These are phyloP conservation scores for Aspergillus conjunctus DNA, from an alignment of 495 filamentous ascomycete genomes.

Conservation along the genomic window DNA sequence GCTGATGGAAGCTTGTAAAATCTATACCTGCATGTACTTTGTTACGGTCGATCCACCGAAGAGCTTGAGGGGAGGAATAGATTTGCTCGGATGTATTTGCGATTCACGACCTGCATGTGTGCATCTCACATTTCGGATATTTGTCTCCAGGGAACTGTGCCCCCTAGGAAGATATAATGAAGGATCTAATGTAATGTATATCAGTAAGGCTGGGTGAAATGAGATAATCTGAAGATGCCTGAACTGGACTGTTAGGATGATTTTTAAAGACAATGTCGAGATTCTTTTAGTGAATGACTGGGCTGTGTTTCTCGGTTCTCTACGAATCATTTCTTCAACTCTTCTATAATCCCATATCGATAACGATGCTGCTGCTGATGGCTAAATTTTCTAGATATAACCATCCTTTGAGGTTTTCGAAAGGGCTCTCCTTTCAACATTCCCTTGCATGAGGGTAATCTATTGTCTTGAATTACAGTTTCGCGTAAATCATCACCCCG, in stretches of 20 bases:
- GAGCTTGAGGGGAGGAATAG: background rate
- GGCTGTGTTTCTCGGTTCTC: no score
- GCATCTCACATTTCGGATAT: conserved; percentile 6
- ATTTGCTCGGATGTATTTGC: background rate
- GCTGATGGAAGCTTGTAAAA: background rate
- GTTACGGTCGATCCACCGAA: background rate
- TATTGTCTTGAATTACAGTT: no score
- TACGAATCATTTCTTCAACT: no score
- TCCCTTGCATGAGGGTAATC: no score
- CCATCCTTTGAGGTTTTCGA: no score
- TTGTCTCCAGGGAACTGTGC: background rate
- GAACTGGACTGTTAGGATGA: background rate
- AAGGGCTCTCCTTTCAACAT: no score
- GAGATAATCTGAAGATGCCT: background rate
- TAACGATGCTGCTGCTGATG: no score
- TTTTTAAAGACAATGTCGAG: background rate
- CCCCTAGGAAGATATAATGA: background rate
- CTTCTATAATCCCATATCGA: no score
- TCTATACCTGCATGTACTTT: background rate
- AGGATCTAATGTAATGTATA: background rate
- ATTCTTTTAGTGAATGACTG: no score
- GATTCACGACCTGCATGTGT: background rate
- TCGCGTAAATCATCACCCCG: no score
- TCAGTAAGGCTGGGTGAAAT: background rate
- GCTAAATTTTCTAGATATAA: no score